These are phyloP conservation scores for Boletus reticuloceps DNA, from an alignment of 768 basidiomycete genomes.

Conservation along the genomic window DNA sequence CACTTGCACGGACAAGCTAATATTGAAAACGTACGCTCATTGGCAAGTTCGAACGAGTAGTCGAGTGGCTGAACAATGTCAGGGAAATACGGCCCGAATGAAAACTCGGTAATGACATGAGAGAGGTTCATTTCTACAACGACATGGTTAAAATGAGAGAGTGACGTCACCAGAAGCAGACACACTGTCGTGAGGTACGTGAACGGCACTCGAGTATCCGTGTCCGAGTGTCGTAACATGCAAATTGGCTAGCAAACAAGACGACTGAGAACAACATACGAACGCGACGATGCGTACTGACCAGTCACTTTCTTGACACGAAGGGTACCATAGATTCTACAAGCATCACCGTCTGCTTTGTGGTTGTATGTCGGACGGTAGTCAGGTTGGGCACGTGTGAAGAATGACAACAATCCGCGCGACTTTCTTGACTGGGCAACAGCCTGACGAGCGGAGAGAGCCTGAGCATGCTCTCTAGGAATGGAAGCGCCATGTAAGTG, in stretches of 20 bases:
- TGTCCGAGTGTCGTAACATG: conserved; percentile 95
- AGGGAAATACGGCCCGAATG: conserved; percentile 95
- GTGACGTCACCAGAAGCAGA: conserved; percentile 13
- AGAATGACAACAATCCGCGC: conserved; percentile 67
- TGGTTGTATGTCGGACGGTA: conserved; percentile 78
- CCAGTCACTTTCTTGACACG: conserved; percentile 89
- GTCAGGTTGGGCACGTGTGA: conserved; percentile 38
- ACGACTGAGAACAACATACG: background rate
- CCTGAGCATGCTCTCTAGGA: conserved; percentile 57
- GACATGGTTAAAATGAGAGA: background rate
- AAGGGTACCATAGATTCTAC: conserved; percentile 82
- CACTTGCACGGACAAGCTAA: background rate
- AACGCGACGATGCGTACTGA: conserved; percentile 22
- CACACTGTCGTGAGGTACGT: conserved; percentile 84
- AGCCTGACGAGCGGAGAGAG: conserved; percentile 67
- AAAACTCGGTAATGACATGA: conserved; percentile 95
- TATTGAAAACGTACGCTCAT: conserved; percentile 46
- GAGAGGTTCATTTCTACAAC: conserved; percentile 89
- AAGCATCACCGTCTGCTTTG: conserved; percentile 67
- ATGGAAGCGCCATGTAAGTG: background rate
- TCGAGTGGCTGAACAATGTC: conserved; percentile 94
- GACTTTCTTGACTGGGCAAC: conserved; percentile 71
- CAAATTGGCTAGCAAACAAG: conserved; percentile 62
- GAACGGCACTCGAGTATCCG: conserved; percentile 84
- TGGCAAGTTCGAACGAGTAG: conserved; percentile 75